Evolutionary conservation across 2,329 filamentous ascomycete species (phyloP).

Genomic region (Colletotrichum orchidophilum): DNA sequence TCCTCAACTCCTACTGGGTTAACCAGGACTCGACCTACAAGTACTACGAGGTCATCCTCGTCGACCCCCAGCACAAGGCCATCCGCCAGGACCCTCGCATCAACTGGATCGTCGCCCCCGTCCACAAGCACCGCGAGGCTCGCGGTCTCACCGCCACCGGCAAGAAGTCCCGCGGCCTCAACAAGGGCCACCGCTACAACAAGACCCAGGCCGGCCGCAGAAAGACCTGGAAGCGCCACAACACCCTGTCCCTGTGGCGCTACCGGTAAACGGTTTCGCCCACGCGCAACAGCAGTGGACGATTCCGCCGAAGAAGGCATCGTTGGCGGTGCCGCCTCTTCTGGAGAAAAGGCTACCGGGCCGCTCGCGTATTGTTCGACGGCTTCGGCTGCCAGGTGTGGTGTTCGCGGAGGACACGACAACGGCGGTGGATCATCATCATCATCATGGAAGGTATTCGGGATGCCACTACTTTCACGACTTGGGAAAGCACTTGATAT

Average conservation of each 20-base stretch:
- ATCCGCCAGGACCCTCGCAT: conserved; percentile 99
- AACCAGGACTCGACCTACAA: conserved; percentile 99
- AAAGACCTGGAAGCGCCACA: conserved; percentile 99
- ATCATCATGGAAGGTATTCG: conserved; percentile 26
- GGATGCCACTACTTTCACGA: conserved; percentile 26
- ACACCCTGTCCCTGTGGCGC: conserved; percentile 98
- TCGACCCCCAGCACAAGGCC: conserved; percentile 99
- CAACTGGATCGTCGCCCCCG: conserved; percentile 99
- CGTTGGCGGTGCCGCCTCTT: conserved; percentile 14
- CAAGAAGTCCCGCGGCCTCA: conserved; percentile 99
- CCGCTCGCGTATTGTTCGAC: neutral
- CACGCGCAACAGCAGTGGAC: conserved; percentile 8
- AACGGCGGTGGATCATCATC: conserved; percentile 18
- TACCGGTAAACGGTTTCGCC: conserved; percentile 75
- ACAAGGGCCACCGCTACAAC: conserved; percentile 99
- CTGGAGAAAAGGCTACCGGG: neutral
- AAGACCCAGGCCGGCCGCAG: conserved; percentile 96
- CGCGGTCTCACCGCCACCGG: conserved; percentile 97
- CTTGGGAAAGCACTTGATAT: conserved; percentile 30
- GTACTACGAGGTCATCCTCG: conserved; percentile 99
- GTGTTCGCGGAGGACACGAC: conserved; percentile 23
- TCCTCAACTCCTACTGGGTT: conserved; percentile 99
- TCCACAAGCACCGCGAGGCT: conserved; percentile 99
- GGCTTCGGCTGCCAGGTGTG: conserved; percentile 12
- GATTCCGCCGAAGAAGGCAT: conserved; percentile 5